These are phyloP conservation scores for Pseudogymnoascus pannorum DNA, from an alignment of 2,329 filamentous ascomycete genomes.

Conservation along the genomic window DNA sequence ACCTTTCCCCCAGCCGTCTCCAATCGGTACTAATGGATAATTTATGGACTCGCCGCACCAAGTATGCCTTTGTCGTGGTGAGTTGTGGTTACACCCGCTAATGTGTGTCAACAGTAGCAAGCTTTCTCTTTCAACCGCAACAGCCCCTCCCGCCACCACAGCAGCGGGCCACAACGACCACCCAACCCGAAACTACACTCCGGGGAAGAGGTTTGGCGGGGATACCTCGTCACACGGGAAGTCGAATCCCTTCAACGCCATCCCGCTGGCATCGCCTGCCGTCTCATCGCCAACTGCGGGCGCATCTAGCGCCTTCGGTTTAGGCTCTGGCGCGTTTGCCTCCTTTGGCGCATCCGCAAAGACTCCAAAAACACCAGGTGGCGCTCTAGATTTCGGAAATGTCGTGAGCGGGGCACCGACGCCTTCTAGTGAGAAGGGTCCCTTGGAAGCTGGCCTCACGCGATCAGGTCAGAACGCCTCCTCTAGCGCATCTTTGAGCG, in stretches of 20 bases:
- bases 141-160: constrained; percentile 28
- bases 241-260: constrained; percentile 70
- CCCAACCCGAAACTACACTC: constrained; percentile 54
- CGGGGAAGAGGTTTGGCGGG: constrained; percentile 68
- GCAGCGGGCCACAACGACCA: constrained; percentile 39
- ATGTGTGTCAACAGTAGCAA: constrained; percentile 49
- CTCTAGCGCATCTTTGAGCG: constrained; percentile 41
- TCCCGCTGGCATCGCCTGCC: constrained; percentile 61
- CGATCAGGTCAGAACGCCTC: constrained; percentile 27
- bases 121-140: constrained; percentile 64
- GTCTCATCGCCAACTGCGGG: constrained; percentile 68
- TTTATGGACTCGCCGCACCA: constrained; percentile 74
- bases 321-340: constrained; percentile 92
- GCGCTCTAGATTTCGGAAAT: constrained; percentile 70
- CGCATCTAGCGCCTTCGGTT: constrained; percentile 82
- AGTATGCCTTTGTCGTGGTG: constrained; percentile 43
- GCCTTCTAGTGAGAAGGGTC: constrained; percentile 51
- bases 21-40: constrained; percentile 26
- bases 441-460: constrained; percentile 10
- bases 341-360: constrained; percentile 80
- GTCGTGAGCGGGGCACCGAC: constrained; percentile 44
- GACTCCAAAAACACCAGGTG: constrained; percentile 77
- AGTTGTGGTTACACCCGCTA: constrained; percentile 16
- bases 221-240: constrained; percentile 65
- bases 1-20: neutral